Conservation (phyloP, 495 filamentous ascomycete genomes). For the Neurospora hispaniola region DNA sequence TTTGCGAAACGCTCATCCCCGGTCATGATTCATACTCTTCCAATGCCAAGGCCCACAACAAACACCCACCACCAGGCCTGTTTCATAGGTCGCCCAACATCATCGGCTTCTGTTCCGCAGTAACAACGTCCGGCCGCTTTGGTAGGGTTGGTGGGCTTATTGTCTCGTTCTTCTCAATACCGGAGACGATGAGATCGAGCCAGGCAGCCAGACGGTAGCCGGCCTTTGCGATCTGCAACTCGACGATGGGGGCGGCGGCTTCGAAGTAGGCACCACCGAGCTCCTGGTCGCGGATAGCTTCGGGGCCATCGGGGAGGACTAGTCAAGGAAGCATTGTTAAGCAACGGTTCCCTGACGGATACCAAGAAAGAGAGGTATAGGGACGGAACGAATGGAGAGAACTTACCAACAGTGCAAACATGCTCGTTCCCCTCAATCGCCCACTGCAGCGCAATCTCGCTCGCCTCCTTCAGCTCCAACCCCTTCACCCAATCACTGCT, state of each 20-base stretch:
- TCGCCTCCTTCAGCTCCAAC: conserved; percentile 38
- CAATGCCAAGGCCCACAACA: not conserved
- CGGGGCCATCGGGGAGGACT: conserved; percentile 47
- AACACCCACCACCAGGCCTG: not conserved
- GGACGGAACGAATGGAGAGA: not conserved
- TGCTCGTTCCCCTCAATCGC: conserved; percentile 49
- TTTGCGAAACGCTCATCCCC: not conserved
- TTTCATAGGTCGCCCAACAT: not conserved
- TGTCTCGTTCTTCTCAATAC: conserved; percentile 4
- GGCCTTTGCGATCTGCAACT: conserved; percentile 64
- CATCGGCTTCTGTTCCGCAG: not conserved
- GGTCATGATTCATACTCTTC: not conserved
- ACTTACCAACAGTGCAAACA: conserved; percentile 44
- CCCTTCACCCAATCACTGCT: conserved; percentile 38
- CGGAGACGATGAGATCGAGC: conserved; percentile 45
- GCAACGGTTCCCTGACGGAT: not conserved
- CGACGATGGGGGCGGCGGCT: conserved; percentile 52
- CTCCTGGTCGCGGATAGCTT: conserved; percentile 45
- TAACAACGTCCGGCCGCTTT: not conserved
- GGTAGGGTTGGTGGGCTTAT: not conserved
- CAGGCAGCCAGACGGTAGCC: conserved; percentile 58
- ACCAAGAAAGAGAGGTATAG: not conserved
- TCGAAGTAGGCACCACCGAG: conserved; percentile 54
- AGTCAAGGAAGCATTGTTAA: not conserved
- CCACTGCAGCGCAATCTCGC: conserved; percentile 46